Evolutionary conservation across 2,329 filamentous ascomycete genomes (phyloP).

Genomic region (Diaporthe sp.): DNA sequence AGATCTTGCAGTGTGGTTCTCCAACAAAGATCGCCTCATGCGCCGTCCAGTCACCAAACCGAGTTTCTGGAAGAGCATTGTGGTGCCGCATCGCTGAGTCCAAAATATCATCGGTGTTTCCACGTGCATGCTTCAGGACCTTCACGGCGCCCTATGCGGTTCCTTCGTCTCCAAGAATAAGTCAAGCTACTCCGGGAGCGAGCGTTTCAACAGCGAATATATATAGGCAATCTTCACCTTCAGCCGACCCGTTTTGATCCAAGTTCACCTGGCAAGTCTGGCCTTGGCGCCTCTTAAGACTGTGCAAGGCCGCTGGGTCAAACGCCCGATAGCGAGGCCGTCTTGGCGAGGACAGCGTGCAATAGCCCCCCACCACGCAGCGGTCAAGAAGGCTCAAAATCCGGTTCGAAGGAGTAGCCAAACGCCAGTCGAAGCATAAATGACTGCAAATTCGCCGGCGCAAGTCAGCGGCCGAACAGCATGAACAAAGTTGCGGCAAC

Average conservation of each 20-base stretch:
- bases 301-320: neutral
- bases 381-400: neutral
- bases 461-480: neutral
- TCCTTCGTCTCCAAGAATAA: neutral
- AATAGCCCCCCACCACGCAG: neutral
- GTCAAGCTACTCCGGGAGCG: neutral
- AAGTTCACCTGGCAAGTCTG: neutral
- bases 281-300: neutral
- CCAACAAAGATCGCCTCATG: neutral
- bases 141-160: neutral
- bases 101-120: too few species aligned
- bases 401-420: constrained; percentile 2
- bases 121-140: neutral
- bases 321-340: constrained; percentile 19
- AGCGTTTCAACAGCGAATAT: neutral
- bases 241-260: neutral
- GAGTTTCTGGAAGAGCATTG: neutral
- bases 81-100: neutral
- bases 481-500: constrained; percentile 12
- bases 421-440: neutral
- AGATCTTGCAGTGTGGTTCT: neutral
- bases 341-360: neutral
- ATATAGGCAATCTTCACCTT: neutral
- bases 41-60: neutral
- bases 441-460: neutral